phyloP scores from a whole-genome alignment of 345 rosid species.

The Populus euphratica region DNA sequence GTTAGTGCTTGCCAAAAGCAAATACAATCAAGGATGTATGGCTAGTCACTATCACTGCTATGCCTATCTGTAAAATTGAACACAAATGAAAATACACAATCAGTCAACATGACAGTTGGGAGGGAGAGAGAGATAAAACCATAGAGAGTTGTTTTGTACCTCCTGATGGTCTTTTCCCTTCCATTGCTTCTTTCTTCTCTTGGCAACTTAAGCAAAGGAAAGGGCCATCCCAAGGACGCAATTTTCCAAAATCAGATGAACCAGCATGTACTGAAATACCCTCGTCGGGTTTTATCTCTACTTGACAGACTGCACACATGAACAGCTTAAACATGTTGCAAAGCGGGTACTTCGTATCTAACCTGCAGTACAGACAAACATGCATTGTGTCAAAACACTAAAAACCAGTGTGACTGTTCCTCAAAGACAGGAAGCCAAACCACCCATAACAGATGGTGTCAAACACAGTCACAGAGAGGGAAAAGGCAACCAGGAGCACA shows the following conservation, averaged over 20 bases:
- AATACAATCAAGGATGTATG: slow-evolving; percentile 14
- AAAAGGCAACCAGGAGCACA: not conserved
- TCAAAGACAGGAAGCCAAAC: not conserved
- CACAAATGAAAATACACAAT: slow-evolving; percentile 8
- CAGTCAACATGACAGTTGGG: slow-evolving; percentile 1
- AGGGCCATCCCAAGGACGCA: slow-evolving; percentile 99
- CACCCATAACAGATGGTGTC: not conserved
- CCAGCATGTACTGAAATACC: slow-evolving; percentile 90
- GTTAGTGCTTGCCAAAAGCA: slow-evolving; percentile 28
- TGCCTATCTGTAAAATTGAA: slow-evolving; percentile 60
- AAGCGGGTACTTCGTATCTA: slow-evolving; percentile 86
- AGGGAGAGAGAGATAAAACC: not conserved
- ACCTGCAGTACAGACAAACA: slow-evolving; percentile 49
- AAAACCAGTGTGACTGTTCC: not conserved
- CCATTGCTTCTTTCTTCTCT: slow-evolving; percentile 96
- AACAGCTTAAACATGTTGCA: slow-evolving; percentile 98
- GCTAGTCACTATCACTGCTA: slow-evolving; percentile 89
- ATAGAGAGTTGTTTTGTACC: slow-evolving; percentile 36
- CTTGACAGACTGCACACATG: slow-evolving; percentile 97
- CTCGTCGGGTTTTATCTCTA: slow-evolving; percentile 95
- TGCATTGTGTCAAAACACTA: slow-evolving; percentile 10
- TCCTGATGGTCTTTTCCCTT: slow-evolving; percentile 81
- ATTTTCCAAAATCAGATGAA: slow-evolving; percentile 49
- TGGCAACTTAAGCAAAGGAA: slow-evolving; percentile 97
- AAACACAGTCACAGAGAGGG: not conserved